Base-by-base conservation (phyloP, 1,284 basidiomycete species). In the Microbotryum saponariae region DNA sequence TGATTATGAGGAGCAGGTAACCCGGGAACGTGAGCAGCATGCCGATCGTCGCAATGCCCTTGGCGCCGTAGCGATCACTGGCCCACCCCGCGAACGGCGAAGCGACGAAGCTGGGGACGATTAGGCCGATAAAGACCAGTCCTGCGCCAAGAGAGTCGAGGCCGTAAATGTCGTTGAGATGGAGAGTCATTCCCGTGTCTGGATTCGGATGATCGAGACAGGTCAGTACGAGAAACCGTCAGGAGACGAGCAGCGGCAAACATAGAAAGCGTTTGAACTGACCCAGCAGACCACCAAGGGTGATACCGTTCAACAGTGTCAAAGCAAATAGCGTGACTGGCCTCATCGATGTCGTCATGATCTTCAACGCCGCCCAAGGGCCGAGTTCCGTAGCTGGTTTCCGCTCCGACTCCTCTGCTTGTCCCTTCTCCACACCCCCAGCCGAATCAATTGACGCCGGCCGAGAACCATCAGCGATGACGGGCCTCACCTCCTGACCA, bases 81-180 rank as follows among this genome's bases (percentile, higher is more conserved):
- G 49, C 12, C 50, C 25, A 55, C 29, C 63, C 63, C 6, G 63
- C 52, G 8, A 61, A 29, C 6, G 54, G 62, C 21, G 58, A 45
- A 25, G 59, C 61, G 48, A 72, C 53, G 25, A 70, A 58, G 10
- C 61, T 63, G 2, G 71, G 71, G 3, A 65, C 60, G 8, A 68
- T 63, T 5, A 61, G 47, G 0, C 63, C 70, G 9, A 73, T 57
- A 57, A 70, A 73, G 10, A 70, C 65, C 2, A 73, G 49, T 2
- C 71, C 71, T 1, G 71, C 71, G 4, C 68, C 67, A 3, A 67
- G 51, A 1, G 63, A 63, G 12, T 57, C 47, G 12, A 70, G 54
- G 4, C 63, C 61, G 55, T 72, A 73, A 20, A 54, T 10, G 4
- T 58, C 20, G 60, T 66, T 54, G 42, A 66, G 58, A 18, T 58